Conservation (phyloP, 2,329 filamentous ascomycete species). For the Huntiella moniliformis region DNA sequence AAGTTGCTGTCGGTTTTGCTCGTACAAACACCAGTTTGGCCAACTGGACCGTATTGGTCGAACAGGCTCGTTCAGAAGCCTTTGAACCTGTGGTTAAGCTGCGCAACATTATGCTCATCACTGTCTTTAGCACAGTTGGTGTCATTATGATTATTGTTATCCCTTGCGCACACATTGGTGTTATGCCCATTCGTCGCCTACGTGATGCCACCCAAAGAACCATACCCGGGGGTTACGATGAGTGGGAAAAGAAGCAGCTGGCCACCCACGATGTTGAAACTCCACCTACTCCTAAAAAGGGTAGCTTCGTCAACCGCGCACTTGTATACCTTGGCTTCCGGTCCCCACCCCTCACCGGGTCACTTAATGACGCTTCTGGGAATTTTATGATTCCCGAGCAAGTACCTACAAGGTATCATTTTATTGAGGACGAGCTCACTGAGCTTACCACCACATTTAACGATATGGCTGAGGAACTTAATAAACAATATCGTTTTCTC, state of each 20-base stretch:
- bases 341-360: constrained; percentile 14
- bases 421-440: constrained; percentile 67
- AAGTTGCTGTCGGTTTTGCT: constrained; percentile 66
- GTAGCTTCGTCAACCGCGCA: constrained; percentile 8
- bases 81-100: constrained; percentile 56
- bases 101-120: constrained; percentile 64
- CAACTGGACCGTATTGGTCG: constrained; percentile 68
- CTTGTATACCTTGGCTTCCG: constrained; percentile 13
- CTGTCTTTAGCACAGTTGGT: constrained; percentile 67
- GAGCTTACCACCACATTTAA: constrained; percentile 77
- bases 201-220: constrained; percentile 59
- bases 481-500: constrained; percentile 67
- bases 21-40: constrained; percentile 48
- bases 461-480: constrained; percentile 79
- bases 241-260: constrained; percentile 20
- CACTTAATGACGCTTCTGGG: constrained; percentile 23
- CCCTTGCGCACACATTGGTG: constrained; percentile 65
- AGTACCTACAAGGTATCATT: constrained; percentile 56
- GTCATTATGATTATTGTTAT: constrained; percentile 53
- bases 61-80: constrained; percentile 56
- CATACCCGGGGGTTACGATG: constrained; percentile 44
- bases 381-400: constrained; percentile 72
- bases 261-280: not conserved
- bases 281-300: constrained; percentile 1
- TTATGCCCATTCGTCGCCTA: constrained; percentile 59